phyloP scores from a whole-genome alignment of 495 filamentous ascomycete species.

The Penicillium flavigenum region DNA sequence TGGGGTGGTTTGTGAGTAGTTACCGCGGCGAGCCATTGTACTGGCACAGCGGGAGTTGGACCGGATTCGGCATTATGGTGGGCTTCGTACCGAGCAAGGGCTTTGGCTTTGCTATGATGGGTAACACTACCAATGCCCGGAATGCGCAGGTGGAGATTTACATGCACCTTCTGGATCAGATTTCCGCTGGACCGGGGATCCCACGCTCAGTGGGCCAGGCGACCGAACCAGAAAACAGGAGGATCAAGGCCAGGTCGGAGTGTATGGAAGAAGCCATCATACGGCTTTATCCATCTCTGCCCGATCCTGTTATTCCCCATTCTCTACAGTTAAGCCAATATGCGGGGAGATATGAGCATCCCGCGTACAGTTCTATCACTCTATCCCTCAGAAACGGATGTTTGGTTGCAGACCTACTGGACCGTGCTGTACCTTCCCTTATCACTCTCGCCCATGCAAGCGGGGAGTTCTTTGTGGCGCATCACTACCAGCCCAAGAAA shows the following conservation, averaged over 20 bases:
- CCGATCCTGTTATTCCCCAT: conserved; percentile 6
- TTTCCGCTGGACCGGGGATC: neutral
- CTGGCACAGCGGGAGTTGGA: conserved; percentile 19
- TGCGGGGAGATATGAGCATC: conserved; percentile 13
- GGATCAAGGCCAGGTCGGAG: neutral
- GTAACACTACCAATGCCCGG: conserved; percentile 7
- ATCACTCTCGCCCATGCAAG: conserved; percentile 2
- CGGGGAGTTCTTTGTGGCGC: conserved; percentile 13
- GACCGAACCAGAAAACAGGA: neutral
- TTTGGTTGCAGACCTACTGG: conserved; percentile 4
- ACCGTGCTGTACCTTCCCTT: conserved; percentile 1
- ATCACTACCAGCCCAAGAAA: conserved; percentile 3
- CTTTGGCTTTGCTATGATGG: conserved; percentile 14
- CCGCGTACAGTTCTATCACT: conserved; percentile 12
- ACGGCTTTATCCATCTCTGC: conserved; percentile 16
- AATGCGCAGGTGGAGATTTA: conserved; percentile 2
- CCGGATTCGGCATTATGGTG: conserved; percentile 11
- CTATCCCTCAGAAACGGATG: neutral
- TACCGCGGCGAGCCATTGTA: conserved; percentile 17
- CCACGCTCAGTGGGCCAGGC: neutral
- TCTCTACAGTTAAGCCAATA: conserved; percentile 12
- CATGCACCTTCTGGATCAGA: conserved; percentile 1
- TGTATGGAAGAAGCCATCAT: conserved; percentile 7
- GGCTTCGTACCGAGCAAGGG: conserved; percentile 4
- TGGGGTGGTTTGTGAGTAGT: conserved; percentile 17